Evolutionary conservation across 2,329 filamentous ascomycete genomes (phyloP).

Genomic region (Colletotrichum sidae): DNA sequence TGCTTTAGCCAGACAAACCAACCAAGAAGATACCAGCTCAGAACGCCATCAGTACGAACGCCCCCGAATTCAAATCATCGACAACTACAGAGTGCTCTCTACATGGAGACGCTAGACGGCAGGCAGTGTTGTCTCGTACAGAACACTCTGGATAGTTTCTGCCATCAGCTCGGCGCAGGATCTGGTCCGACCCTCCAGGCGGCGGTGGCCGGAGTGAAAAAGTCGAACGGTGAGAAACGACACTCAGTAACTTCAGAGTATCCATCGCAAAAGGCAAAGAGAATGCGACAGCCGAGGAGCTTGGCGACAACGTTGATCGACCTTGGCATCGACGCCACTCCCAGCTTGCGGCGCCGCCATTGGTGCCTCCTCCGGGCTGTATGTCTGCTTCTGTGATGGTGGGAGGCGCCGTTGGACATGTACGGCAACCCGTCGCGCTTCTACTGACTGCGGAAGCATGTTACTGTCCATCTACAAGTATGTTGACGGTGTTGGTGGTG

Average conservation of each 20-base stretch:
- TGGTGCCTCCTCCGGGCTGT: conserved; percentile 26
- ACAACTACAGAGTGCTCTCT: too few relatives aligned
- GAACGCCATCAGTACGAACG: too few relatives aligned
- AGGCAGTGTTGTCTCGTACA: too few relatives aligned
- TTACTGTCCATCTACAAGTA: not conserved
- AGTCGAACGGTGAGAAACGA: not conserved
- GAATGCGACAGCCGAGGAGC: conserved; percentile 29
- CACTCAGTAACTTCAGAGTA: too few relatives aligned
- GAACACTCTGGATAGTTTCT: too few relatives aligned
- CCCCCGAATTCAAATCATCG: too few relatives aligned
- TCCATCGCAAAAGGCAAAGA: not conserved
- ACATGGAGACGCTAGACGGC: too few relatives aligned
- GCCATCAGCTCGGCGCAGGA: too few relatives aligned
- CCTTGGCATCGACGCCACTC: conserved; percentile 35
- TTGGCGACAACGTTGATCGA: conserved; percentile 37
- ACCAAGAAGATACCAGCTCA: too few relatives aligned
- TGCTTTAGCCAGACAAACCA: not conserved
- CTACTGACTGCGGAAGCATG: not conserved
- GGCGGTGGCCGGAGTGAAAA: too few relatives aligned
- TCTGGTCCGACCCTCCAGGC: too few relatives aligned
- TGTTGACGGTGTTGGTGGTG: not conserved
- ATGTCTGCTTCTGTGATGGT: conserved; percentile 30
- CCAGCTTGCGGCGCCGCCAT: conserved; percentile 6
- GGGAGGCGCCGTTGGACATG: conserved; percentile 21
- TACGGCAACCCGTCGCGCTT: not conserved